Base-by-base conservation (phyloP, 345 rosid genomes). In the Salix exigua region DNA sequence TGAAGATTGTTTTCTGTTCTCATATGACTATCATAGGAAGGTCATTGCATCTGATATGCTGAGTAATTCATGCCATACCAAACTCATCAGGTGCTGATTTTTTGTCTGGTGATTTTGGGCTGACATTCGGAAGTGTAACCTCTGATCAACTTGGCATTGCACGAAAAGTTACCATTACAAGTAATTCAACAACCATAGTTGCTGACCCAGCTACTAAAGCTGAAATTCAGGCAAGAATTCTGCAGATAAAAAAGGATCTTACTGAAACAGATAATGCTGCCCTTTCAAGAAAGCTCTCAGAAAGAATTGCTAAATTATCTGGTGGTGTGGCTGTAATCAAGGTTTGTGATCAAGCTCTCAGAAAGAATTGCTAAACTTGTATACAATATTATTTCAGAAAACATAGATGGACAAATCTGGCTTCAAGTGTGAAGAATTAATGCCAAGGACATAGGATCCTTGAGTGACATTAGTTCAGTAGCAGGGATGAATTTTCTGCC, bases 311-410 rank as follows among this genome's bases (percentile, higher is more conserved):
- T 77, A 92, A 90, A 77, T 92, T 93, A 82, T 86, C 86, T 30
- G 96, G 99, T 79, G 96, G 97, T 35, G 94, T 95, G 76, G 97
- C 97, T 80, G 80, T 93, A 58, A 95, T 93, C 63, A 93, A 91
- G 99, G 99, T 94, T 73, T 68, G 89, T 73, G 28, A 7, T 72
- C 40, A 72, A 13, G 31, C 21, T 16, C 53, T 48, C 8, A 48
- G 53, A 48, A 48, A 48, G 53, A 48, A 48, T 5, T 48, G 53
- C 53, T 70, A 28, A 46, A 37, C 48, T 17, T 21, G 18, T 31
- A 18, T 14, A 2, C 16, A 26, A 17, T 6, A 12, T 21, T 40
- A 66, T 33, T 33, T 21, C 9, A 0, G 44, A 4, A 35, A 50
- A 70, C 37, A 63, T 40, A 23, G 13, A 18, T 21, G 33, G 21